Evolutionary conservation across 2,329 filamentous ascomycete species (phyloP).

Genomic region (Periconia sp.): DNA sequence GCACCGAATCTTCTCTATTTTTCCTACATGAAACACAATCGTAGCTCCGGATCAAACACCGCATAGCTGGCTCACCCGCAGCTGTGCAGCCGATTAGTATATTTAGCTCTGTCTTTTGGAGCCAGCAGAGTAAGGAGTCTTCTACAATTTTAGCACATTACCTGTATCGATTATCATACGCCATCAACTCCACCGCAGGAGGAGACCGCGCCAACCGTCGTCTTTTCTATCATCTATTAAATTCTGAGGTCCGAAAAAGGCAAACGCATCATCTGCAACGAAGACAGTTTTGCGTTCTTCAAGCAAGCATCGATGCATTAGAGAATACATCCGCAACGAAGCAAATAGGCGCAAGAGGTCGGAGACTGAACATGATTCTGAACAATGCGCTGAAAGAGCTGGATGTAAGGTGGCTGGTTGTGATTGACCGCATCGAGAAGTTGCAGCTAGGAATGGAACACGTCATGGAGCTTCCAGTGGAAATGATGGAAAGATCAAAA

Average conservation of each 20-base stretch:
- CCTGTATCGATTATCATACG: not conserved
- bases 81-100: not conserved
- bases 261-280: not conserved
- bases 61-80: slow-evolving; percentile 1
- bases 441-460: not conserved
- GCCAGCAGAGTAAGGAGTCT: not conserved
- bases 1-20: not conserved
- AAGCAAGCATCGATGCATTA: not conserved
- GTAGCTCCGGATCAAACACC: not conserved
- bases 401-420: not conserved
- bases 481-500: not conserved
- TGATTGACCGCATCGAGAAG: slow-evolving; percentile 5
- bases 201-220: not conserved
- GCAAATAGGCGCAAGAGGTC: not conserved
- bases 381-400: not conserved
- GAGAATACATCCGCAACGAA: not conserved
- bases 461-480: slow-evolving; percentile 1
- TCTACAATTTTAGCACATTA: not conserved
- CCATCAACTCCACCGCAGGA: not conserved
- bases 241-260: not conserved
- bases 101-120: not conserved
- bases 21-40: slow-evolving; percentile 1
- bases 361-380: not conserved
- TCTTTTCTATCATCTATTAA: not conserved
- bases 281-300: not conserved